A percentile compares a stretch with the other conserved stretches of the same genome.
phyloP scores from a whole-genome alignment of 2,329 filamentous ascomycete species.

The Xylariaceae sp. region DNA sequence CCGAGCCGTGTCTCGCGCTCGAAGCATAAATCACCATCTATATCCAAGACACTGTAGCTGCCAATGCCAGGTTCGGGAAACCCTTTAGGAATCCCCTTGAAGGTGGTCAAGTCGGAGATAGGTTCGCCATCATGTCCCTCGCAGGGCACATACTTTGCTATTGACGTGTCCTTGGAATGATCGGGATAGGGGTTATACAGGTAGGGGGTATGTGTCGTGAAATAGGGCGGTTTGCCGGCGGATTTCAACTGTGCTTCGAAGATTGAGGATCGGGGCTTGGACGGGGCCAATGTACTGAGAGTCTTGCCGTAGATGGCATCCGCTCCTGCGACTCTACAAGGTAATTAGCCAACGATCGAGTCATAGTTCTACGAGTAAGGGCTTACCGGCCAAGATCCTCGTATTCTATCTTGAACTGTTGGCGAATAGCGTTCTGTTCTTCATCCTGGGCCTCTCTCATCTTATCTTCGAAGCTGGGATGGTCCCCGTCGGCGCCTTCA shows the following conservation, averaged over 20 bases:
- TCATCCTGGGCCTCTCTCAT: constrained; percentile 31
- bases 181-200: constrained; percentile 68
- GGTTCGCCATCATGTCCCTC: constrained; percentile 58
- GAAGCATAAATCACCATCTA: constrained; percentile 63
- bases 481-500: too few relatives aligned
- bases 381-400: constrained; percentile 34
- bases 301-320: constrained; percentile 57
- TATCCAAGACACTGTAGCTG: constrained; percentile 54
- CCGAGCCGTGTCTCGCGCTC: constrained; percentile 68
- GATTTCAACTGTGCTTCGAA: constrained; percentile 30
- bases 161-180: constrained; percentile 62
- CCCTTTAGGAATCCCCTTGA: constrained; percentile 54
- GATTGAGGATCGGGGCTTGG: constrained; percentile 29
- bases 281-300: constrained; percentile 41
- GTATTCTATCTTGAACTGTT: constrained; percentile 40
- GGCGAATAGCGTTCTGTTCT: constrained; percentile 28
- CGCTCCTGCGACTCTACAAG: constrained; percentile 39
- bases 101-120: constrained; percentile 60
- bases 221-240: constrained; percentile 34
- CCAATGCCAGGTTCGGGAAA: constrained; percentile 62
- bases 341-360: constrained; percentile 24
- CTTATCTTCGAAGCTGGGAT: constrained; percentile 22
- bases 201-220: constrained; percentile 45
- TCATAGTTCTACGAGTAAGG: background rate
- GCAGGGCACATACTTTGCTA: constrained; percentile 56